Conservation (phyloP, 2,329 filamentous ascomycete species). For the Colletotrichum lindemuthianum region DNA sequence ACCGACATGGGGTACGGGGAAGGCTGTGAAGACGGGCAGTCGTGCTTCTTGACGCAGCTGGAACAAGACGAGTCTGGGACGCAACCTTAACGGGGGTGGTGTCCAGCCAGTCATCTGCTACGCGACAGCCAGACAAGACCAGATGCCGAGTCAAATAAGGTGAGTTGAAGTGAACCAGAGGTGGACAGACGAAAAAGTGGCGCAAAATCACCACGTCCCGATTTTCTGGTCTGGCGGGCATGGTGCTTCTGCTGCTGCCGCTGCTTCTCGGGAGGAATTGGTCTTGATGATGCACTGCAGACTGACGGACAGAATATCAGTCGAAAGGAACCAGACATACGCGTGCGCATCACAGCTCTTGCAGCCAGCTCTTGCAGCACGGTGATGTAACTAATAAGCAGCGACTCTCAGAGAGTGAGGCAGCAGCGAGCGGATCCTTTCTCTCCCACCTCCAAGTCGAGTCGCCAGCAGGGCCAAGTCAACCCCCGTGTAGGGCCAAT, state of each 20-base stretch:
- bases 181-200: constrained; percentile 1
- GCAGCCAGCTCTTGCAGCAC: constrained; percentile 6
- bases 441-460: constrained; percentile 1
- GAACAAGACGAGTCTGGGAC: constrained; percentile 36
- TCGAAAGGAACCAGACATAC: background rate
- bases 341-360: constrained; percentile 5
- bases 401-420: constrained; percentile 8
- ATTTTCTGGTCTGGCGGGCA: constrained; percentile 1
- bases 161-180: background rate
- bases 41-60: constrained; percentile 29
- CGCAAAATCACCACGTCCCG: background rate
- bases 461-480: constrained; percentile 11
- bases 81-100: constrained; percentile 24
- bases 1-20: background rate
- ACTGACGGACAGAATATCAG: background rate
- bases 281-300: constrained; percentile 1
- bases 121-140: constrained; percentile 18
- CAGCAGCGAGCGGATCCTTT: constrained; percentile 22
- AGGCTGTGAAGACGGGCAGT: constrained; percentile 9
- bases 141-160: constrained; percentile 4
- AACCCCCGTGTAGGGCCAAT: constrained; percentile 8
- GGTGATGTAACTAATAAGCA: constrained; percentile 30
- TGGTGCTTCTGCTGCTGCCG: background rate
- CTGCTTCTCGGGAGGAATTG: constrained; percentile 1
- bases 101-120: constrained; percentile 20